phyloP scores from a whole-genome alignment of 2,329 filamentous ascomycete species.

The Sporothrix globosa region DNA sequence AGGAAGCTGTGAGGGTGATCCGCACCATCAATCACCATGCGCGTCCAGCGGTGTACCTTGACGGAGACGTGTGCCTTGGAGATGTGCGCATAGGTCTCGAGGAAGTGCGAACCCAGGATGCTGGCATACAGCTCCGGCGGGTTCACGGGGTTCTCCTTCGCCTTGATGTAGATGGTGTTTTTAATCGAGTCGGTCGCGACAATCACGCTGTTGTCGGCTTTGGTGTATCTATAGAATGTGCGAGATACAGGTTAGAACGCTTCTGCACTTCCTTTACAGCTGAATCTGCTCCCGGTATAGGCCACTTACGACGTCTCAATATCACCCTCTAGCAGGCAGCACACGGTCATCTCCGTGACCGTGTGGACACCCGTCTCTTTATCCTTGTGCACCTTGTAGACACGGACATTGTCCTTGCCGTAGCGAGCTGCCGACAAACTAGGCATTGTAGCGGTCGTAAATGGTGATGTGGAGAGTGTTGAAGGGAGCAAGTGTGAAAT shows the following conservation, averaged over 20 bases:
- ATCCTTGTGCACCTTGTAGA: constrained; percentile 91
- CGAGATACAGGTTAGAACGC: neutral
- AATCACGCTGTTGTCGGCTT: constrained; percentile 90
- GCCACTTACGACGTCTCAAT: constrained; percentile 74
- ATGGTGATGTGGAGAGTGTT: constrained; percentile 5
- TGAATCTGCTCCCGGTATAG: neutral
- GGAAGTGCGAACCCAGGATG: constrained; percentile 84
- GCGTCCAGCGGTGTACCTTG: constrained; percentile 85
- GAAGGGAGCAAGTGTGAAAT: too few species aligned
- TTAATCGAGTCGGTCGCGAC: constrained; percentile 98
- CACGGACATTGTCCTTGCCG: constrained; percentile 96
- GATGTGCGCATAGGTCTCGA: constrained; percentile 87
- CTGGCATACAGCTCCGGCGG: constrained; percentile 91
- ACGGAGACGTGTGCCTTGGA: constrained; percentile 79
- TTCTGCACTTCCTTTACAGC: neutral
- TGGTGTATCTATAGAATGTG: constrained; percentile 69
- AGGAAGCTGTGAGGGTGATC: constrained; percentile 94
- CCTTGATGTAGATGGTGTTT: constrained; percentile 93
- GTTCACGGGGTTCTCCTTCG: constrained; percentile 88
- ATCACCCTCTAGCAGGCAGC: constrained; percentile 87
- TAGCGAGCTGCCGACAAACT: constrained; percentile 69
- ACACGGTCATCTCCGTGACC: constrained; percentile 93
- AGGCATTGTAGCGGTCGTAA: constrained; percentile 51
- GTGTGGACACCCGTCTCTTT: constrained; percentile 75
- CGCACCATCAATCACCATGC: constrained; percentile 83